Evolutionary conservation across 352 stramenopile species (phyloP).

Genomic region (Phytophthora sansomeana): DNA sequence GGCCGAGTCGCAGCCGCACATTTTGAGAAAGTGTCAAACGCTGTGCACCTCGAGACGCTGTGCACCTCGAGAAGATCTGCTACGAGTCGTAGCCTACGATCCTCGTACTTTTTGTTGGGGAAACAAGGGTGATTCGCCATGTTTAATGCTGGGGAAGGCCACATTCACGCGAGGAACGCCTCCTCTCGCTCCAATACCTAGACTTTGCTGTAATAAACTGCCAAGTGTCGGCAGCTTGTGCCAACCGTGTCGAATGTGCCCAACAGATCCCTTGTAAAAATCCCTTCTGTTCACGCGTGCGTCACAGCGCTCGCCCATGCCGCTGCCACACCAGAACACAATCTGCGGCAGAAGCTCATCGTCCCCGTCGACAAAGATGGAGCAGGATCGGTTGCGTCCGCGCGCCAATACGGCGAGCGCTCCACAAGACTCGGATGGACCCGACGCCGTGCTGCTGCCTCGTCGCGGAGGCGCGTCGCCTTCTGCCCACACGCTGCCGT

Average conservation of each 20-base stretch:
- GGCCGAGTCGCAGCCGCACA: background rate
- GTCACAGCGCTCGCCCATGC: conserved; percentile 18
- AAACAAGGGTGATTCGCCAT: too few relatives aligned
- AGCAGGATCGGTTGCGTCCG: conserved; percentile 25
- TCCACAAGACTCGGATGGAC: background rate
- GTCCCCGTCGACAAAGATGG: conserved; percentile 20
- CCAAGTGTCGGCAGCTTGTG: too few relatives aligned
- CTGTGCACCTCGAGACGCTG: background rate
- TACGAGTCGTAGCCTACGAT: too few relatives aligned
- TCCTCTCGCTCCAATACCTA: too few relatives aligned
- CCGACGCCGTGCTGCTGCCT: conserved; percentile 6
- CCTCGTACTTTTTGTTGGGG: background rate
- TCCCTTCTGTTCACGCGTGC: conserved; percentile 22
- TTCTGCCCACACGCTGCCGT: conserved; percentile 13
- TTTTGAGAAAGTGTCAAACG: background rate
- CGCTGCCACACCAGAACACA: conserved; percentile 20
- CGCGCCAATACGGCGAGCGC: conserved; percentile 17
- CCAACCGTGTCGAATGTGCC: background rate
- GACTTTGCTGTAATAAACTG: too few relatives aligned
- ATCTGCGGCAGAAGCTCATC: conserved; percentile 26
- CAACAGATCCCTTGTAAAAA: conserved; percentile 26
- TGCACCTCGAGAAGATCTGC: background rate
- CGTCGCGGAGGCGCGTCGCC: conserved; percentile 4
- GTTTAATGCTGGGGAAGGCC: too few relatives aligned
- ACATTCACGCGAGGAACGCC: too few relatives aligned